Evolutionary conservation across 1,284 basidiomycete genomes (phyloP), one percentile per base, ranked within the genome.

Genomic region (Irpex rosettiformis): DNA sequence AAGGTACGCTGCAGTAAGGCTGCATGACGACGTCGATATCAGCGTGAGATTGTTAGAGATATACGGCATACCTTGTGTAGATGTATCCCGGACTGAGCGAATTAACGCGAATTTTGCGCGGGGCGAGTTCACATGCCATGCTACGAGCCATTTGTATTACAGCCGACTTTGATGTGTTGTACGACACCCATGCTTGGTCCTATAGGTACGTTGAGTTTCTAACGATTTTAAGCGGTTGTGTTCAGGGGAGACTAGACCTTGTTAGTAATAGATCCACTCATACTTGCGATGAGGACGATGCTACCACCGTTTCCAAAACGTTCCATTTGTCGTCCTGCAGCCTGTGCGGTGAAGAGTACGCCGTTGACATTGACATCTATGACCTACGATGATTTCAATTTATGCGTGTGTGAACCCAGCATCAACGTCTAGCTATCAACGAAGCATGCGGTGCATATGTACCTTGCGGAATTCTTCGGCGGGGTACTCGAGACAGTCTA

Each of bases 221-320:
- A 61, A 52, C 18, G 33, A 3, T 6, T 11, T 37, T 18, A 27
- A 57, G 24, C 16, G 6, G 4, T n/a, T 8, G 5, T 37, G 5
- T 37, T 3, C 24, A 3, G 37, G 40, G 11, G 37, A 47, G 24
- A 11, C 58, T 78, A 55, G 65, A 88, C 91, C 73, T 76, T 83
- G 75, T 94, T 94, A 56, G 91, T 91, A 64, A 94, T 86, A 55
- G 85, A 86, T 16, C 91, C 93, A 49, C 88, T 91, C 90, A 95
- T 94, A 59, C 89, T 93, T 21, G 89, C 93, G 65, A 94, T 86
- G 62, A 93, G 73, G 63, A 93, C 82, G 64, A 95, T 92, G 65
- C 90, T 93, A 1, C 91, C 93, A 11, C 80, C 78, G n/a, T 78
- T 82, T 4, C 84, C 82, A 63, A 87, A 90, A 29, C 84, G 79